phyloP scores from a whole-genome alignment of 2,329 filamentous ascomycete genomes.

The Fusarium sp. region DNA sequence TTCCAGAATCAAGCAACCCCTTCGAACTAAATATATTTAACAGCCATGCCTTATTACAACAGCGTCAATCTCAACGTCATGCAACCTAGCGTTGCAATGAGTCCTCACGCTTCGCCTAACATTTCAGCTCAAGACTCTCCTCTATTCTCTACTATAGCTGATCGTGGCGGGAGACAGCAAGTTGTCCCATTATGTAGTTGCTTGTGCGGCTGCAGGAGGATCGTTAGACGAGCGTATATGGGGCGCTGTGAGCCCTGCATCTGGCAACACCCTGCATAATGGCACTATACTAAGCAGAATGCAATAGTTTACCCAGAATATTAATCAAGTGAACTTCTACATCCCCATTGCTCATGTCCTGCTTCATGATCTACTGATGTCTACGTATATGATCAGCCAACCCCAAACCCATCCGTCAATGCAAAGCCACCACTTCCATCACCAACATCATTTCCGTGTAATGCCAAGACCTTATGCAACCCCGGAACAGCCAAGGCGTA shows the following conservation, averaged over 20 bases:
- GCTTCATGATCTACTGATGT: background rate
- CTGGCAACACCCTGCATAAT: background rate
- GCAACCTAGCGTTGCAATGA: background rate
- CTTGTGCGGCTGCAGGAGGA: background rate
- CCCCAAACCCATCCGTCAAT: background rate
- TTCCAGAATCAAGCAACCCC: background rate
- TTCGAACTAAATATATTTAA: background rate
- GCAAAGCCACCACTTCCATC: background rate
- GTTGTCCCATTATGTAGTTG: background rate
- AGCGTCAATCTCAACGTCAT: background rate
- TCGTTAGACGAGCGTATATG: background rate
- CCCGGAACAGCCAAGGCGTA: background rate
- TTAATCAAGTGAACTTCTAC: background rate
- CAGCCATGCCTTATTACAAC: background rate
- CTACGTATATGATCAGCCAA: background rate
- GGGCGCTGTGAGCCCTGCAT: background rate
- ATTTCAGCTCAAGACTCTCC: no score
- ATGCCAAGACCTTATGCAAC: background rate
- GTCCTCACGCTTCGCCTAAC: background rate
- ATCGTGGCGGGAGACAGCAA: background rate
- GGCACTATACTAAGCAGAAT: background rate
- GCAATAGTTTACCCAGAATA: background rate
- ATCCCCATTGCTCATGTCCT: background rate
- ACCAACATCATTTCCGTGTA: rapidly evolving
- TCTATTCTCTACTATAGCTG: background rate